These are phyloP conservation scores for Leccinum subgranulosum DNA, from an alignment of 768 basidiomycete genomes.

Conservation along the genomic window DNA sequence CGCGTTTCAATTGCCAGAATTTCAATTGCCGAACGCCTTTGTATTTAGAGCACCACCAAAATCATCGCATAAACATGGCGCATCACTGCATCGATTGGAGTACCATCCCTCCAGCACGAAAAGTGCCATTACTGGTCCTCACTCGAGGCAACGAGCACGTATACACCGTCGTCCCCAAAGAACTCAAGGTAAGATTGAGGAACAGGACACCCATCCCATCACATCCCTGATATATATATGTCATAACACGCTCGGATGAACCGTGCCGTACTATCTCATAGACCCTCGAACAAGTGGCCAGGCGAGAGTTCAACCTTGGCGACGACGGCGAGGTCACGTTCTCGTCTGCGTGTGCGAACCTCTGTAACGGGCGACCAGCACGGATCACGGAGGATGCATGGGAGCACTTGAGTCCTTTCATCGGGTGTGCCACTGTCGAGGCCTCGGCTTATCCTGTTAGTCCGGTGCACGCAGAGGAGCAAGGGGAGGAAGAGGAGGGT, in stretches of 20 bases:
- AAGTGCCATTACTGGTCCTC: constrained; percentile 20
- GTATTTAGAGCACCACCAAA: background rate
- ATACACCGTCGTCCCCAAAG: constrained; percentile 17
- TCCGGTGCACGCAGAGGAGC: background rate
- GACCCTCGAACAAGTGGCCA: constrained; percentile 17
- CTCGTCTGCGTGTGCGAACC: constrained; percentile 19
- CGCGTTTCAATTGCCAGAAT: constrained; percentile 1
- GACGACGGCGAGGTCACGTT: constrained; percentile 9
- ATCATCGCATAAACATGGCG: constrained; percentile 7
- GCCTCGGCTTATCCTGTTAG: background rate
- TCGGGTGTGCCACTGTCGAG: constrained; percentile 25
- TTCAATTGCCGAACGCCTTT: background rate
- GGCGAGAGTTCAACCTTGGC: constrained; percentile 20
- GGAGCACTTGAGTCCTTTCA: constrained; percentile 14
- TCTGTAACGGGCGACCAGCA: constrained; percentile 19
- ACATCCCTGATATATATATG: background rate
- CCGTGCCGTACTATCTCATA: background rate
- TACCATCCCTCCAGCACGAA: constrained; percentile 15
- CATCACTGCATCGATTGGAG: constrained; percentile 30
- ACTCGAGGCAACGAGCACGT: constrained; percentile 10
- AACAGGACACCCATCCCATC: background rate
- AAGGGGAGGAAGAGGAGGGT: background rate
- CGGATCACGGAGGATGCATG: constrained; percentile 22
- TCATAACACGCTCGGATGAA: background rate
- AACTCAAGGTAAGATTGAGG: constrained; percentile 11